These are phyloP conservation scores for Trichoderma erinaceum DNA, from an alignment of 495 filamentous ascomycete genomes.

Conservation along the genomic window DNA sequence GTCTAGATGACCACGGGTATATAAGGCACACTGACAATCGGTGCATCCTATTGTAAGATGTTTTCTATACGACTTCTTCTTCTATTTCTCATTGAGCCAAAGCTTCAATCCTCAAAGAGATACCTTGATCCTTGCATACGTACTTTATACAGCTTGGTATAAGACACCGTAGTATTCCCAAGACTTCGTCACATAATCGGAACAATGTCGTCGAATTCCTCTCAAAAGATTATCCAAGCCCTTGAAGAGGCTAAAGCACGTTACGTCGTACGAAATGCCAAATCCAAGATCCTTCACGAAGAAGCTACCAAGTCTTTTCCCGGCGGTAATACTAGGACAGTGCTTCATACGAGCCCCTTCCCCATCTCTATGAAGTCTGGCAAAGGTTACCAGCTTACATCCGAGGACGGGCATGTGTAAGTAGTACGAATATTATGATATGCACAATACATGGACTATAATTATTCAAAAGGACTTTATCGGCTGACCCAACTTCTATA, in stretches of 20 bases:
- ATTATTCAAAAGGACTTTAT: neutral
- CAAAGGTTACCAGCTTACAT: conserved; percentile 33
- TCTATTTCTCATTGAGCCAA: too few species aligned
- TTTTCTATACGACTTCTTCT: too few species aligned
- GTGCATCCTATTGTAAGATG: too few species aligned
- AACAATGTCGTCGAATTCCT: neutral
- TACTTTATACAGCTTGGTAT: neutral
- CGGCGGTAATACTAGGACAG: conserved; percentile 56
- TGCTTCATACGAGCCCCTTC: conserved; percentile 52
- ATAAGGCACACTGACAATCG: too few species aligned
- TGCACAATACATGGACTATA: neutral
- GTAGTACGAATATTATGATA: neutral
- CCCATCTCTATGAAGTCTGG: conserved; percentile 43
- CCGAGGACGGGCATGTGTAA: conserved; percentile 40
- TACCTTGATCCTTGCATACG: neutral
- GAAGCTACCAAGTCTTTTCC: conserved; percentile 41
- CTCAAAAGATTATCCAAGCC: conserved; percentile 17
- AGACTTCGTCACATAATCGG: neutral
- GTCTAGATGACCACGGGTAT: too few species aligned
- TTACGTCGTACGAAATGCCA: conserved; percentile 30
- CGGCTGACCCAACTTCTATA: conserved; percentile 8
- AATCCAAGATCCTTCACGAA: conserved; percentile 33
- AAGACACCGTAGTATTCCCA: neutral
- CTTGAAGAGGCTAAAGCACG: conserved; percentile 28
- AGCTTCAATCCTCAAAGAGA: too few species aligned